Evolutionary conservation across 257 asterid species (phyloP).

Genomic region (Solanum megistacrolobum): DNA sequence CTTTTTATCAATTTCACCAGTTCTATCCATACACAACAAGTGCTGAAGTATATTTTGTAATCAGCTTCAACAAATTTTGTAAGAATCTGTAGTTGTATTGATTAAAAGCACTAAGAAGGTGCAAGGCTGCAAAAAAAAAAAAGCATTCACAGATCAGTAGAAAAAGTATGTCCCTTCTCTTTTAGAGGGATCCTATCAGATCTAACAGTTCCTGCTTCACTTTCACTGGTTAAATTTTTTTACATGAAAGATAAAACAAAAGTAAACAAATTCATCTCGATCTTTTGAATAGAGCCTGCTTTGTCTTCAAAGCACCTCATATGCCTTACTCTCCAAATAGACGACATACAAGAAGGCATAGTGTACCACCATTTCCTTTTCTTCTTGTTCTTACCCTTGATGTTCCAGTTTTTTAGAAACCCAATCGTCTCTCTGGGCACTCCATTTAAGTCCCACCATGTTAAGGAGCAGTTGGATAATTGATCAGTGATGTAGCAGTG

Average conservation of each 20-base stretch:
- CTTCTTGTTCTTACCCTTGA: background rate
- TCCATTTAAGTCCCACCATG: background rate
- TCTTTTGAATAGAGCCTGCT: background rate
- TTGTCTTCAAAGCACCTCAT: background rate
- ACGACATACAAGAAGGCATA: background rate
- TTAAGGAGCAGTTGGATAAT: background rate
- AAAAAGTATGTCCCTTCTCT: background rate
- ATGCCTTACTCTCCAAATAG: background rate
- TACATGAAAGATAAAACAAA: background rate
- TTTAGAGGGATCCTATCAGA: background rate
- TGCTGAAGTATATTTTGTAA: background rate
- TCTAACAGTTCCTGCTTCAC: background rate
- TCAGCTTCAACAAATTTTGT: background rate
- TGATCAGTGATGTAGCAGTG: background rate
- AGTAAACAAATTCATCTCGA: background rate
- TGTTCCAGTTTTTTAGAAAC: background rate
- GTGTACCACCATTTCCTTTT: background rate
- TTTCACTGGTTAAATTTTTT: background rate
- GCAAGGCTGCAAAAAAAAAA: background rate
- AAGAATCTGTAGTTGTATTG: background rate
- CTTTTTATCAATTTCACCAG: background rate
- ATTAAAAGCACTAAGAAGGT: background rate
- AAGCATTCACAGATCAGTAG: background rate
- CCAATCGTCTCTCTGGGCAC: background rate
- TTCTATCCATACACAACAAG: background rate